A percentile compares a stretch with the other conserved stretches of the same genome.
Evolutionary conservation across 106 monocot genomes (phyloP).

Genomic region (Allium fistulosum): DNA sequence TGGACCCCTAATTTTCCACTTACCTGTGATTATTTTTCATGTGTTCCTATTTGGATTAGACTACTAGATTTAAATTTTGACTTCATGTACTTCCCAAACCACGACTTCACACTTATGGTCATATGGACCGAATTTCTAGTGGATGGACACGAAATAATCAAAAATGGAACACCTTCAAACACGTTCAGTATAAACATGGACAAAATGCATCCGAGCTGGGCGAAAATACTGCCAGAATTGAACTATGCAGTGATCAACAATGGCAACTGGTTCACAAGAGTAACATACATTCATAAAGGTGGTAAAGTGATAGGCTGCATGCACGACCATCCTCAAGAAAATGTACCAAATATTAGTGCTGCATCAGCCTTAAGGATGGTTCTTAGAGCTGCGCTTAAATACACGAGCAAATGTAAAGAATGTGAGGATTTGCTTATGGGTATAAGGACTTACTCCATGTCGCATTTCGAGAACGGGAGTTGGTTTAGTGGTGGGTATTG

Average conservation of each 20-base stretch:
- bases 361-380: neutral
- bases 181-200: conserved; percentile 51
- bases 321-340: conserved; percentile 22
- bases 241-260: conserved; percentile 45
- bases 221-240: conserved; percentile 24
- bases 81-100: conserved; percentile 39
- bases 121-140: conserved; percentile 56
- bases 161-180: conserved; percentile 30
- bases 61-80: too few relatives aligned
- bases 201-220: conserved; percentile 31
- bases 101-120: conserved; percentile 64
- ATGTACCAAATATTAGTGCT: neutral
- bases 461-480: neutral
- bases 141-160: conserved; percentile 4
- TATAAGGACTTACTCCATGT: neutral
- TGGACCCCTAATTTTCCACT: too few relatives aligned
- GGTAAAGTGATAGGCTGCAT: conserved; percentile 41
- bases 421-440: neutral
- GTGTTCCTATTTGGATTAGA: too few relatives aligned
- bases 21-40: too few relatives aligned
- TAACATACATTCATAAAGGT: conserved; percentile 42
- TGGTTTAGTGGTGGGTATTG: conserved; percentile 1
- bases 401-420: neutral
- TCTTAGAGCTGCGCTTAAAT: neutral
- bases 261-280: conserved; percentile 69